Evolutionary conservation across 1,284 basidiomycete genomes (phyloP).

Genomic region (Coriolopsis trogii): DNA sequence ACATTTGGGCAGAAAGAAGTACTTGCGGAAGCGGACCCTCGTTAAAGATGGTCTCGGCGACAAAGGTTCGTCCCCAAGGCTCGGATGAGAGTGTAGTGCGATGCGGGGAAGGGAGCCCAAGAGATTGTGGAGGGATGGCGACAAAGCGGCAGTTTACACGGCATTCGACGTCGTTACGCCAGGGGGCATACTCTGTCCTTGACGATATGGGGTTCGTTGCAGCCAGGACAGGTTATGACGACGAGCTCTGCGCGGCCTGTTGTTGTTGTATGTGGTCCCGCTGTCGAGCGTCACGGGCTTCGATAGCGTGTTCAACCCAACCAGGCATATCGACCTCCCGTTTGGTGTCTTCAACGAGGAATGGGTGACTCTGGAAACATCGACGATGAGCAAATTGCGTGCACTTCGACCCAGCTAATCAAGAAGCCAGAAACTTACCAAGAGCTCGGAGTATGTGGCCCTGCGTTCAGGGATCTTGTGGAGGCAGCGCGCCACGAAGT

Average conservation of each 20-base stretch:
- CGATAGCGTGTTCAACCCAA: slow-evolving; percentile 76
- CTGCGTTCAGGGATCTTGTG: slow-evolving; percentile 78
- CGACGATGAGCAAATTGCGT: neutral
- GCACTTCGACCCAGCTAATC: too few relatives aligned
- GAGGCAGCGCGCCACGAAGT: slow-evolving; percentile 68
- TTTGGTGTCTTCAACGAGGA: slow-evolving; percentile 56
- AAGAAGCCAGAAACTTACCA: too few relatives aligned
- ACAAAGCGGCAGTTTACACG: neutral
- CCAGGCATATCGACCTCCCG: slow-evolving; percentile 79
- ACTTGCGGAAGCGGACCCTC: neutral
- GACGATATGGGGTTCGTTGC: too few relatives aligned
- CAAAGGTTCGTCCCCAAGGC: neutral
- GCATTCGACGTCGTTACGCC: too few relatives aligned
- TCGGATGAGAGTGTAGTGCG: too few relatives aligned
- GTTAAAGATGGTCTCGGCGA: neutral
- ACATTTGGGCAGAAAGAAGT: neutral
- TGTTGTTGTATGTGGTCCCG: slow-evolving; percentile 26
- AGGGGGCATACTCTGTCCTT: too few relatives aligned
- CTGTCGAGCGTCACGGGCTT: slow-evolving; percentile 31
- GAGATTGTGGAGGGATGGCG: neutral
- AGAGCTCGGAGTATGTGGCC: slow-evolving; percentile 84
- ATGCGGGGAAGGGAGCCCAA: too few relatives aligned
- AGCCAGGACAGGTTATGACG: slow-evolving; percentile 2
- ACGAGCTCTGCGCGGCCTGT: slow-evolving; percentile 12
- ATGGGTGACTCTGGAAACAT: slow-evolving; percentile 61